Base-by-base conservation (phyloP, 768 basidiomycete genomes). In the Tricholoma bakamatsutake region DNA sequence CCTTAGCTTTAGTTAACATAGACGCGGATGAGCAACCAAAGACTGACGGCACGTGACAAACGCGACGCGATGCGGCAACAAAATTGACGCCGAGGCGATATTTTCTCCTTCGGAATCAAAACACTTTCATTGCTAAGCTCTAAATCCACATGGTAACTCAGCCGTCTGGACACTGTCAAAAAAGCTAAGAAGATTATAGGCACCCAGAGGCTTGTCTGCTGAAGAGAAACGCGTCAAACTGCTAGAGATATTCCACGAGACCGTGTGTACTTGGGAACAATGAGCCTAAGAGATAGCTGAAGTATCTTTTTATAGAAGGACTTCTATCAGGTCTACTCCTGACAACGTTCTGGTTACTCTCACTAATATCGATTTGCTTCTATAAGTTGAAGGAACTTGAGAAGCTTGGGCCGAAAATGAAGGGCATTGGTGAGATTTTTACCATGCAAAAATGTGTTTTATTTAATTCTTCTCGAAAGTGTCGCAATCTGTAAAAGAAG, bases 231-330 rank as follows among this genome's bases (percentile, higher is more conserved):
- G 90, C 64, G 77, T 85, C 57, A 93, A 89, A 67, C 70, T 98
- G 53, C 71, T 96, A 17, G 94, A 95, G 71, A 91, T 98, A 61
- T 96, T 98, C 64, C 93, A 94, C 63, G 94, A 98, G 70, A 86
- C 87, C 13, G 93, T 92, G 64, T 52, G 69, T 48, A 17, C 30
- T 48, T 31, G 28, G 5, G 56, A 52, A 57, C 47, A 12, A 18
- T 12, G 49, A 33, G 15, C 42, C 34, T 30, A 37, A 45, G 42
- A 28, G n/a, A 15, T 45, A 37, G 17, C 45, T 43, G 24, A 6
- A 52, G n/a, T 33, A 13, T 24, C 34, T 37, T 35, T 40, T 46
- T 58, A 53, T 60, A 93, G 91, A 89, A 85, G 68, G 90, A 92
- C 65, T 94, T 93, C 64, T 95, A 79, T 66, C 87, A 88, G 71